Base-by-base conservation (phyloP, 768 basidiomycete genomes). In the Clitopilus passeckerianus region DNA sequence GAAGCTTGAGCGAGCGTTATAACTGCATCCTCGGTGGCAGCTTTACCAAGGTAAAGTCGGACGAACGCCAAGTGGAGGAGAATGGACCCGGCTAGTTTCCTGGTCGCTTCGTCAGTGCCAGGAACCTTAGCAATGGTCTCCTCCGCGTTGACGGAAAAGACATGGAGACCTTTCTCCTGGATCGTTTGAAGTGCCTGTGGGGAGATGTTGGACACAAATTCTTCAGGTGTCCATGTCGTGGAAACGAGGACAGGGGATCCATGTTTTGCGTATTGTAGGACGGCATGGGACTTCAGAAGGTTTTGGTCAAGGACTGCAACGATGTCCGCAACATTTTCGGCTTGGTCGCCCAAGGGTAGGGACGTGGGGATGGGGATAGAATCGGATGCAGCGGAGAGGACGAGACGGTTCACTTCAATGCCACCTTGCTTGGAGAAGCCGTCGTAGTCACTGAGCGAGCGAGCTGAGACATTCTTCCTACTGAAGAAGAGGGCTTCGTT, bases 11-110 rank as follows among this genome's bases (percentile, higher is more conserved):
- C 84, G 34, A 90, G 66, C 66, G 81, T 80, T 43, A 80, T 67
- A 16, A 91, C 75, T 6, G 78, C 70, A 1, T 71, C 69, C 67
- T 87, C 81, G 22, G 74, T 80, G 6, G 86, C 87, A n/a, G 75
- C 73, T 54, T 77, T 72, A 27, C 89, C 91, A 41, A 93, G 76
- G 73, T 90, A 98, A 33, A 98, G 78, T 57, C 92, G 81, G 67
- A 98, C 73, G 78, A 98, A 92, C 0, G 90, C 89, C 27, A 95
- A 77, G 65, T 91, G 84, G 44, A 86, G 81, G 34, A 91, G 67
- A 23, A 55, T 55, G 7, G 54, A 18, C 1, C 24, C 30, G 7
- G 54, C 54, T n/a, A 37, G 15, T 34, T 55, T 55, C 22, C 72
- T 73, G 8, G 68, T 61, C 4, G 72, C 60, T 14, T 71, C 69